Conservation (phyloP, 148 eudicot genomes). For the Spergularia bocconei region DNA sequence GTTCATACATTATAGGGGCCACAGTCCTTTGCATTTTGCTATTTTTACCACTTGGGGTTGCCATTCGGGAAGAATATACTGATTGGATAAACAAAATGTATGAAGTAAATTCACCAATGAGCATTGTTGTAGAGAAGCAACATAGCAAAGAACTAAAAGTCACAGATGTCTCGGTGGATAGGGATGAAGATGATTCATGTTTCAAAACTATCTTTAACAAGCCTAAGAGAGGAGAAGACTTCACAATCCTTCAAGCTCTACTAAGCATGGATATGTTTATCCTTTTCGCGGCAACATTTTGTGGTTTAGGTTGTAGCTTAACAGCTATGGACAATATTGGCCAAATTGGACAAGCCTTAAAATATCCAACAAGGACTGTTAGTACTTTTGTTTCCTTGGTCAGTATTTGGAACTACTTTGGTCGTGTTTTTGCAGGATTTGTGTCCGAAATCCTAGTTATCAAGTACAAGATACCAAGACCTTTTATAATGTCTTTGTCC, state of each 20-base stretch:
- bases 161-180: too few relatives aligned
- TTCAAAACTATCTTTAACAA: slow-evolving; percentile 24
- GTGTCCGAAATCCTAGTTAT: slow-evolving; percentile 15
- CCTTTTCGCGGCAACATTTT: slow-evolving; percentile 34
- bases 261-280: slow-evolving; percentile 49
- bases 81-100: too few relatives aligned
- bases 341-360: slow-evolving; percentile 40
- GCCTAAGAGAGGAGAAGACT: slow-evolving; percentile 52
- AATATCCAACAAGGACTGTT: slow-evolving; percentile 16
- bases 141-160: too few relatives aligned
- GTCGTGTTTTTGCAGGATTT: slow-evolving; percentile 29
- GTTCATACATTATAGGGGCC: too few relatives aligned
- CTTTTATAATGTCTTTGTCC: slow-evolving; percentile 14
- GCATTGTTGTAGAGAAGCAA: too few relatives aligned
- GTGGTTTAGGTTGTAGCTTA: slow-evolving; percentile 45
- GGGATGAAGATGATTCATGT: slow-evolving; percentile 13
- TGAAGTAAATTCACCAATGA: too few relatives aligned
- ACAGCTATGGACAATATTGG: slow-evolving; percentile 50
- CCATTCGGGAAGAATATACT: too few relatives aligned
- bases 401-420: slow-evolving; percentile 31
- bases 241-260: slow-evolving; percentile 45
- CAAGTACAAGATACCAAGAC: slow-evolving; percentile 28
- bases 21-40: too few relatives aligned
- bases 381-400: slow-evolving; percentile 31
- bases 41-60: too few relatives aligned